Percentiles rank a stretch among this genome's conserved stretches.
Conservation (phyloP, 148 eudicot genomes). For the Camellia sinensis region DNA sequence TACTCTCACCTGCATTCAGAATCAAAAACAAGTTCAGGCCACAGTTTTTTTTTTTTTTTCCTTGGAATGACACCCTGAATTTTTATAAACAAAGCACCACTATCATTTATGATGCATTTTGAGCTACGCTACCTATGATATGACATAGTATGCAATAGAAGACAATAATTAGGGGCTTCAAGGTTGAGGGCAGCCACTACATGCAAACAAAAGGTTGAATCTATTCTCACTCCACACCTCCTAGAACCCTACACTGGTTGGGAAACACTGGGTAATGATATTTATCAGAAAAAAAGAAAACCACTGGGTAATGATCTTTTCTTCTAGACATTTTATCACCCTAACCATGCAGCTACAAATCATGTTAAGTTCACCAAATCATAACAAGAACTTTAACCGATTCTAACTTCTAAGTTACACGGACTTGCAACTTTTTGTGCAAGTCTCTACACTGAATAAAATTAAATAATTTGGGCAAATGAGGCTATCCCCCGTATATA, state of each 20-base stretch:
- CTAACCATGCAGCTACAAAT: background rate
- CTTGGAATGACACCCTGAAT: background rate
- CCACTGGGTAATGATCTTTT: background rate
- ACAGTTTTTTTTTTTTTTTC: background rate
- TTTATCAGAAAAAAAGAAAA: background rate
- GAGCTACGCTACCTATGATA: background rate
- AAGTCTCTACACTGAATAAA: no score
- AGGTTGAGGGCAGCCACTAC: background rate
- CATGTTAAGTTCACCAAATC: background rate
- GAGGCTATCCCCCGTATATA: no score
- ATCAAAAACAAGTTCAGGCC: constrained; percentile 12
- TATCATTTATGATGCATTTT: background rate
- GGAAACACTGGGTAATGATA: background rate
- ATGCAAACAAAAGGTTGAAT: background rate
- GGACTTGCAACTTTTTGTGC: no score
- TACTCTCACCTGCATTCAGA: constrained; percentile 82
- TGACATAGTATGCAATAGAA: background rate
- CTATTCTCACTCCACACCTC: background rate
- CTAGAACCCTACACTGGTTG: background rate
- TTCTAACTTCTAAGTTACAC: no score
- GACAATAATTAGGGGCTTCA: background rate
- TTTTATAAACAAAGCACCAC: background rate
- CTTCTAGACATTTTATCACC: background rate
- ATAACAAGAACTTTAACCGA: no score
- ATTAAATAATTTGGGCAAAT: no score